phyloP scores from a whole-genome alignment of 2,329 filamentous ascomycete genomes.

The Aspergillus fructus region DNA sequence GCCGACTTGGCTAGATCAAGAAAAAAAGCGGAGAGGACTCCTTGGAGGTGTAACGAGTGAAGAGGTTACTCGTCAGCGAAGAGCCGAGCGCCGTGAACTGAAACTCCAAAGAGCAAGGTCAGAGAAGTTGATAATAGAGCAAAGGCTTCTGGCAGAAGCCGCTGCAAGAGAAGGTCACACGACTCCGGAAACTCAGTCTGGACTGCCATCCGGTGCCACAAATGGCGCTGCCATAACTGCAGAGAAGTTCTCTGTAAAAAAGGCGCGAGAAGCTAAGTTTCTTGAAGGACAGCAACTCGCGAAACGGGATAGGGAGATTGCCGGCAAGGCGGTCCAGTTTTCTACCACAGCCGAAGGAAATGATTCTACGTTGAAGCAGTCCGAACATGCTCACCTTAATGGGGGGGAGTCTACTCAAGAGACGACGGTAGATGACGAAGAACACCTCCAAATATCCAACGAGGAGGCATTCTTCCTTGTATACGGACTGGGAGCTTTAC shows the following conservation, averaged over 20 bases:
- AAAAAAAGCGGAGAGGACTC: slow-evolving; percentile 69
- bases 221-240: slow-evolving; percentile 19
- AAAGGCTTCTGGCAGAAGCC: slow-evolving; percentile 61
- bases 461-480: slow-evolving; percentile 91
- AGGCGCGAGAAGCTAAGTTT: slow-evolving; percentile 31
- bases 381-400: slow-evolving; percentile 12
- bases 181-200: slow-evolving; percentile 12
- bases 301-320: slow-evolving; percentile 16
- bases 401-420: slow-evolving; percentile 25
- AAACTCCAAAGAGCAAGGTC: slow-evolving; percentile 91
- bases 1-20: slow-evolving; percentile 84
- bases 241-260: slow-evolving; percentile 36
- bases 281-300: slow-evolving; percentile 23
- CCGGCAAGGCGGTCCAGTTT: slow-evolving; percentile 66
- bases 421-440: slow-evolving; percentile 53
- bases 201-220: slow-evolving; percentile 15
- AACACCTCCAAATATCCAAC: slow-evolving; percentile 86
- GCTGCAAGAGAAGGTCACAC: slow-evolving; percentile 29
- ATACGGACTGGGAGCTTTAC: slow-evolving; percentile 75
- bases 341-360: slow-evolving; percentile 66
- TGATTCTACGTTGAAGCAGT: slow-evolving; percentile 46
- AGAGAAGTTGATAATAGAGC: slow-evolving; percentile 79
- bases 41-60: slow-evolving; percentile 72
- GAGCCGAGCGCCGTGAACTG: slow-evolving; percentile 76
- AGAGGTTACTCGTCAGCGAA: slow-evolving; percentile 71